These are phyloP conservation scores for Leptographium lundbergii DNA, from an alignment of 2,329 filamentous ascomycete genomes.

Conservation along the genomic window DNA sequence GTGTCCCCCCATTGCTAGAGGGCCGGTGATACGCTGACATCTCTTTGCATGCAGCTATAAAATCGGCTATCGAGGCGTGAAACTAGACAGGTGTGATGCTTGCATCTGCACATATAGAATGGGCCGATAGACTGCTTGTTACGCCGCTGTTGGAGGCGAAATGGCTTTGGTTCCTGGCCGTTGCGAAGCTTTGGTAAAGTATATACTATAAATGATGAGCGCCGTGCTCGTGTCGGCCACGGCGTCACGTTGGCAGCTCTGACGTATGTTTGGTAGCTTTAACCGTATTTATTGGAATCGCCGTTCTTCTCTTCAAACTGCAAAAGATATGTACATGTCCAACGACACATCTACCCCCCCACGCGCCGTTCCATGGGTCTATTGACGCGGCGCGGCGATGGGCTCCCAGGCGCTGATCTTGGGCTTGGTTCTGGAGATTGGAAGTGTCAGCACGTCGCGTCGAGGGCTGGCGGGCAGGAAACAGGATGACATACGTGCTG, in stretches of 20 bases:
- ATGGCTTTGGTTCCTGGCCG: too few species aligned
- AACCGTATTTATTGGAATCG: neutral
- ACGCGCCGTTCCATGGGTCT: neutral
- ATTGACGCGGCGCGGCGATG: conserved; percentile 18
- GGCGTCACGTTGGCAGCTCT: neutral
- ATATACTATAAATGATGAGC: neutral
- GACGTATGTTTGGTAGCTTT: neutral
- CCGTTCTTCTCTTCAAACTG: neutral
- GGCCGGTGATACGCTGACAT: neutral
- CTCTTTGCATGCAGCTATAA: conserved; percentile 14
- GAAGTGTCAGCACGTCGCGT: neutral
- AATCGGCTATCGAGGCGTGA: conserved; percentile 19
- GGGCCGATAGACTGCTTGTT: too few species aligned
- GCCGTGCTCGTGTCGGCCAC: neutral
- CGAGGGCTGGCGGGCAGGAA: neutral
- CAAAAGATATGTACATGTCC: neutral
- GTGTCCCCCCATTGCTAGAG: neutral
- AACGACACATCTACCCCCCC: neutral
- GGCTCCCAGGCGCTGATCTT: conserved; percentile 24
- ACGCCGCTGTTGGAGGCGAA: too few species aligned
- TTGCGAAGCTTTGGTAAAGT: neutral
- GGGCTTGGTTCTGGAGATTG: conserved; percentile 18
- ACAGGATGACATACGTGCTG: conserved; percentile 63
- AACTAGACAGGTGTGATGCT: conserved; percentile 4
- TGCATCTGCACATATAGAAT: neutral